phyloP scores from a whole-genome alignment of 305 asterid species.

The Withania somnifera region DNA sequence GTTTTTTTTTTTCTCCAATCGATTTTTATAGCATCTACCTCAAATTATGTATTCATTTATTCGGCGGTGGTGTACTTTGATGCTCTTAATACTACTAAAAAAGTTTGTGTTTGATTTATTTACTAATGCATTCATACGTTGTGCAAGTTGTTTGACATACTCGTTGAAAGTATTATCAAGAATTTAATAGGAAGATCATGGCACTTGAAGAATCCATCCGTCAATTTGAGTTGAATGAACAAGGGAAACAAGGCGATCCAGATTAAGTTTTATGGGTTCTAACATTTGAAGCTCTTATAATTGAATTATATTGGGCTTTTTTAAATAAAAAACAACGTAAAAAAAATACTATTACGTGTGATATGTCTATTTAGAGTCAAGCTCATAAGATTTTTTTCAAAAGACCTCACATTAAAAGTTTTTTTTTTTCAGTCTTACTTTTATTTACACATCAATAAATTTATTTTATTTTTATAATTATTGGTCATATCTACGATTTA shows the following conservation, averaged over 20 bases:
- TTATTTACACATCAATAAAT: too few relatives aligned
- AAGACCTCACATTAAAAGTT: too few relatives aligned
- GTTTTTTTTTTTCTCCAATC: not conserved
- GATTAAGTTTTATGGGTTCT: too few relatives aligned
- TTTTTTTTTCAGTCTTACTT: too few relatives aligned
- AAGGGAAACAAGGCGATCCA: not conserved
- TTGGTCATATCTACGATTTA: too few relatives aligned
- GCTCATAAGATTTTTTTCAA: too few relatives aligned
- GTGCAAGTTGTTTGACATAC: not conserved
- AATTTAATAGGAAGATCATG: not conserved
- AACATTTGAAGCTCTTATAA: too few relatives aligned
- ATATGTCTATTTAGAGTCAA: too few relatives aligned
- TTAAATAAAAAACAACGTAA: too few relatives aligned
- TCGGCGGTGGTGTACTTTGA: not conserved
- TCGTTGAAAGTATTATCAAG: not conserved
- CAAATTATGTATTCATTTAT: not conserved
- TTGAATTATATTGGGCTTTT: too few relatives aligned
- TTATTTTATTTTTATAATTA: too few relatives aligned
- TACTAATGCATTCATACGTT: not conserved
- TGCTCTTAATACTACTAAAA: not conserved
- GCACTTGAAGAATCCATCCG: not conserved
- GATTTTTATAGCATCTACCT: not conserved
- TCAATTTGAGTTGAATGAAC: not conserved
- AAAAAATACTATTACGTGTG: too few relatives aligned
- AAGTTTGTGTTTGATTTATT: not conserved